These are phyloP conservation scores for Syzygium aromaticum DNA, from an alignment of 345 rosid genomes.

Conservation along the genomic window DNA sequence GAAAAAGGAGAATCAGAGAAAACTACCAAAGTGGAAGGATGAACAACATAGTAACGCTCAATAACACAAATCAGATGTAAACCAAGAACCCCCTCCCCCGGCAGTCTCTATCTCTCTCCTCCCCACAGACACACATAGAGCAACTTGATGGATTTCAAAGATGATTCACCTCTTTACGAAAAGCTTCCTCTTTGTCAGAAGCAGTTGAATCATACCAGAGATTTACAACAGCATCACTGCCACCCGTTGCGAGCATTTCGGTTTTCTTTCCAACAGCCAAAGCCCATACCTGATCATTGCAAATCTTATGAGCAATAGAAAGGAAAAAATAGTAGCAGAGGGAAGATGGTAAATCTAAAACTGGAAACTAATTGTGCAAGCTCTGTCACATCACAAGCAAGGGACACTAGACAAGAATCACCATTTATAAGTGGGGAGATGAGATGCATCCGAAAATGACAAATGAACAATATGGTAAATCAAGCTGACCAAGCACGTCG, in stretches of 20 bases:
- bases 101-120: not conserved
- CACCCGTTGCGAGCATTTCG: conserved; percentile 89
- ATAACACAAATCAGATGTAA: not conserved
- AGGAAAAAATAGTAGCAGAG: not conserved
- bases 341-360: not conserved
- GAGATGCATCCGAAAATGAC: not conserved
- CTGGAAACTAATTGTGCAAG: not conserved
- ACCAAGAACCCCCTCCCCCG: not conserved
- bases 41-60: not conserved
- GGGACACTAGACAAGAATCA: not conserved
- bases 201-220: conserved; percentile 89
- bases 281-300: conserved; percentile 71
- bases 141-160: not conserved
- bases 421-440: not conserved
- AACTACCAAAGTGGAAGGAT: not conserved
- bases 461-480: not conserved
- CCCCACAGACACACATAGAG: not conserved
- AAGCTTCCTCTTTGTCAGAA: conserved; percentile 77
- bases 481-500: not conserved
- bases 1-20: not conserved
- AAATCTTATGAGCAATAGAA: conserved; percentile 9
- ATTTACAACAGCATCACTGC: conserved; percentile 77
- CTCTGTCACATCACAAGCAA: not conserved
- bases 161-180: conserved; percentile 69
- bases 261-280: conserved; percentile 90